Evolutionary conservation across 1,139 yeast species (phyloP), one percentile per base, ranked within the genome.

Genomic region (Geotrichum europaeum): DNA sequence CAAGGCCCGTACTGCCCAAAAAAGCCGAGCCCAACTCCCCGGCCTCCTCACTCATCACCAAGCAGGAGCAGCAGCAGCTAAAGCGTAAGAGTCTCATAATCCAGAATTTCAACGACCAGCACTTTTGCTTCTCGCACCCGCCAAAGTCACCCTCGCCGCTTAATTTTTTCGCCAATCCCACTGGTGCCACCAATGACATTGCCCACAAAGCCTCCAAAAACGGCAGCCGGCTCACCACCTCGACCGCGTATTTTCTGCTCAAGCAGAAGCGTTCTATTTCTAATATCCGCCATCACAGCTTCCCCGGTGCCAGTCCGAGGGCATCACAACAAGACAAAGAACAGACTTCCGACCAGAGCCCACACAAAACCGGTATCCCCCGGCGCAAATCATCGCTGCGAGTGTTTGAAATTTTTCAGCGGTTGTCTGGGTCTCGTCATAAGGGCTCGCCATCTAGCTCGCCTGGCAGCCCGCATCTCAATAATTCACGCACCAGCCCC

Each of bases 81-180:
- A 20, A 53, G 34, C 53, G 60, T 4, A 49, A 30, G 49, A 53
- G 57, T 40, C 49, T 58, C 15, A 58, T 58, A 13, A 58, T 58
- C 18, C 57, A 58, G 24, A 58, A 58, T 34, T 58, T 58, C 47
- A 58, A 58, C 57, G 36, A 45, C 36, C 49, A 58, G 18, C 60
- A 58, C 36, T 40, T 40, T 15, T 40, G 47, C 47, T 40, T 40
- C 9, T 40, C 47, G 20, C 47, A 40, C 18, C 47, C 47, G 47
- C 47, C 47, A 15, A 40, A 40, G 22, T 40, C 47, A 7, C 47
- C 47, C 47, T 40, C 47, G 20, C 47, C 47, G 3, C 47, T 40
- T 7, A 40, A 40, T n/a, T 40, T 40, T n/a, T 40, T 40, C 18
- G 47, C 47, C 20, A 40, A 40, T 40, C 47, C 47, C 22, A 40